Evolutionary conservation across 306 rosid genomes (phyloP).

Genomic region (Cicer cuneatum): DNA sequence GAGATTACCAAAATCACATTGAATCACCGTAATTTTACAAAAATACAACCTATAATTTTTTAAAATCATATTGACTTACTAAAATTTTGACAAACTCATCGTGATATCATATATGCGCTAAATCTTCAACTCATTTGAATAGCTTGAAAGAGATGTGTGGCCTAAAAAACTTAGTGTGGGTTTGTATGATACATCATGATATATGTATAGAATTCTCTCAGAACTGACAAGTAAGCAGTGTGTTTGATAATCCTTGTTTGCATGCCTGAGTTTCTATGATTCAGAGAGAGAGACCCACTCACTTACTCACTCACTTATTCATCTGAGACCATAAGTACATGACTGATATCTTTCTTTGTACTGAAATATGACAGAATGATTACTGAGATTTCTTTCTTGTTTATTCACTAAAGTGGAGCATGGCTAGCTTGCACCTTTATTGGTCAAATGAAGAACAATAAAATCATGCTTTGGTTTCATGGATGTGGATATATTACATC

Average conservation of each 20-base stretch:
- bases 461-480: not conserved
- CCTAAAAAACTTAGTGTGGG: too few species aligned
- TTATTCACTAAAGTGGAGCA: conserved; percentile 42
- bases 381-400: conserved; percentile 31
- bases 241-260: conserved; percentile 44
- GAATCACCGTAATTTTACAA: too few species aligned
- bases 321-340: conserved; percentile 40
- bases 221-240: conserved; percentile 36
- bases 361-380: conserved; percentile 31
- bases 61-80: too few species aligned
- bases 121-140: too few species aligned
- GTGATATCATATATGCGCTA: too few species aligned
- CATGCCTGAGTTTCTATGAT: conserved; percentile 37
- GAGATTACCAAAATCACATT: too few species aligned
- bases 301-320: conserved; percentile 30
- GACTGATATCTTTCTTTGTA: conserved; percentile 20
- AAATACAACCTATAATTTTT: too few species aligned
- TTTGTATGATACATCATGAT: too few species aligned
- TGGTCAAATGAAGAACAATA: conserved; percentile 32
- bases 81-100: too few species aligned
- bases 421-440: conserved; percentile 22
- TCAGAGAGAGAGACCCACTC: conserved; percentile 44
- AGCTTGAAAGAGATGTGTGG: too few species aligned
- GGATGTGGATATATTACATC: not conserved
- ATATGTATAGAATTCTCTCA: not conserved